A percentile compares a stretch with the other conserved stretches of the same genome.
Conservation (phyloP, 495 filamentous ascomycete species). For the Neurospora intermedia region DNA sequence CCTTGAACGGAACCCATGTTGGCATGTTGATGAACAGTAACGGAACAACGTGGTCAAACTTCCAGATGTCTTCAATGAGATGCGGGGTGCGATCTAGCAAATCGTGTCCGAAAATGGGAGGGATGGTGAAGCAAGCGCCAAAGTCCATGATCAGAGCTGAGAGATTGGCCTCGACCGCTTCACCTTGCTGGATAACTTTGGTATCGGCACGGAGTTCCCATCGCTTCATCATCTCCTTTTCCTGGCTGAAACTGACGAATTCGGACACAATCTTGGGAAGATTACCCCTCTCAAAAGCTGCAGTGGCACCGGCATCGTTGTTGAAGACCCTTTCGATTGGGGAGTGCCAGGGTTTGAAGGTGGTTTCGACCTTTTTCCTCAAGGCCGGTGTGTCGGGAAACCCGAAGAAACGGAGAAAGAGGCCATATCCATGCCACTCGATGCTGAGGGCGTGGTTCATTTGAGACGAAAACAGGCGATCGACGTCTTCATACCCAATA, state of each 20-base stretch:
- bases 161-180: constrained; percentile 2
- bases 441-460: not conserved
- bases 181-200: not conserved
- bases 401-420: constrained; percentile 4
- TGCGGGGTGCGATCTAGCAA: constrained; percentile 1
- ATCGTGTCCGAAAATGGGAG: constrained; percentile 5
- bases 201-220: constrained; percentile 2
- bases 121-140: constrained; percentile 3
- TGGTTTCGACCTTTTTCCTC: not conserved
- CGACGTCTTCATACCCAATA: not conserved
- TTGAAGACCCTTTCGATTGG: constrained; percentile 3
- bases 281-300: not conserved
- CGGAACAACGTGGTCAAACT: constrained; percentile 12
- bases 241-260: not conserved
- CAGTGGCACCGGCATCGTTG: constrained; percentile 1
- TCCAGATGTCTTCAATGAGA: constrained; percentile 8
- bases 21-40: constrained; percentile 11
- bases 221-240: not conserved
- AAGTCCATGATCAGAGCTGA: constrained; percentile 1
- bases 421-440: not conserved
- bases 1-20: constrained; percentile 7
- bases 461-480: not conserved
- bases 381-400: not conserved
- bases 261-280: not conserved
- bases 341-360: not conserved